phyloP scores from a whole-genome alignment of 108 stramenopile species.

The Aurantiochytrium sp. region DNA sequence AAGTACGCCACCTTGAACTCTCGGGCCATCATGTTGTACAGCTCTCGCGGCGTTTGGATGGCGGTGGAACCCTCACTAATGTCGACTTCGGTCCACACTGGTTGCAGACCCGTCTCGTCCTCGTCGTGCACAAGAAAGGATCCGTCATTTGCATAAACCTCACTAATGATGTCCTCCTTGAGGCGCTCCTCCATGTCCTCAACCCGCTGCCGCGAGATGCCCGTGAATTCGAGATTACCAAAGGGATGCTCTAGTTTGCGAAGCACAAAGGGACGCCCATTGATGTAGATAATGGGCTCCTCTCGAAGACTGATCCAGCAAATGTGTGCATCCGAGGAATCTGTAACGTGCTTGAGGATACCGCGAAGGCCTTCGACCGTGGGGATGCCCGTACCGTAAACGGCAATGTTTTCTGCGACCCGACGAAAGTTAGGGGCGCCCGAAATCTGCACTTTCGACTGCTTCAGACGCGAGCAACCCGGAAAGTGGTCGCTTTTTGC shows the following conservation, averaged over 20 bases:
- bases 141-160: neutral
- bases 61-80: neutral
- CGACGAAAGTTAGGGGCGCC: conserved; percentile 1
- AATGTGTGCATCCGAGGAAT: neutral
- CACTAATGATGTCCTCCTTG: neutral
- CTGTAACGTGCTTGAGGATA: neutral
- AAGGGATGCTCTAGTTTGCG: conserved; percentile 14
- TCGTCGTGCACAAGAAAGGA: neutral
- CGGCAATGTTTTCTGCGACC: neutral
- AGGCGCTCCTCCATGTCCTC: conserved; percentile 10
- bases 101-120: neutral
- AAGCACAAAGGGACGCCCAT: neutral
- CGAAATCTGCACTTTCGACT: neutral
- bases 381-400: conserved; percentile 8
- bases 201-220: neutral
- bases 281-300: conserved; percentile 11
- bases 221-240: neutral
- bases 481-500: neutral
- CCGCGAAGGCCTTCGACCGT: conserved; percentile 9
- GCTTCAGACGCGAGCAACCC: neutral
- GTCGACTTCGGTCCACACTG: neutral
- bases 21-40: conserved; percentile 2
- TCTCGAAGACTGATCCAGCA: conserved; percentile 8
- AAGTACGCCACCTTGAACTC: neutral
- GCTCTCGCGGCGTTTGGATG: conserved; percentile 1